Conservation (phyloP, 129 eudicot species). For the Flaveria linearis region DNA sequence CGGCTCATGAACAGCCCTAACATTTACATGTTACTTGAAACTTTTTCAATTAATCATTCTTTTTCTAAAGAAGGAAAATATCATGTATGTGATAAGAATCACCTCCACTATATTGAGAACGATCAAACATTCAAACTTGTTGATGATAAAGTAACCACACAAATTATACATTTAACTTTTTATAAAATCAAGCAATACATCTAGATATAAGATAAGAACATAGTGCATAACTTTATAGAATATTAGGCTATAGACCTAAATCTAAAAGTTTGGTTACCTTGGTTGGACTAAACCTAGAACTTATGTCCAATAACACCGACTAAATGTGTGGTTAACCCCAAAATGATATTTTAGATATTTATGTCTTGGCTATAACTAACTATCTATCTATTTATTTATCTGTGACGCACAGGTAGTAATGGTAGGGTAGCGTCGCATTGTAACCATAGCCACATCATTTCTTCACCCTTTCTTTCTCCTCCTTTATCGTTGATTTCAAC, state of each 20-base stretch:
- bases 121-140: no score
- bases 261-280: background rate
- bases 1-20: no score
- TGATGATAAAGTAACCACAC: no score
- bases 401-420: background rate
- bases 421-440: conserved; percentile 27
- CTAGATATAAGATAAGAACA: no score
- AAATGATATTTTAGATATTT: conserved; percentile 27
- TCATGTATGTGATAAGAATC: no score
- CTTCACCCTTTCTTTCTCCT: conserved; percentile 17
- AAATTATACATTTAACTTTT: no score
- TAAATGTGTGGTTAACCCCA: background rate
- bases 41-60: background rate
- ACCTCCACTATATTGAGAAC: no score
- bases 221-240: background rate
- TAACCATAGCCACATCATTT: conserved; percentile 33
- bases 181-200: no score
- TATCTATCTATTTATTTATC: background rate
- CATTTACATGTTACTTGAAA: no score
- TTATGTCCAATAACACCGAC: background rate
- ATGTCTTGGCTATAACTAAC: background rate
- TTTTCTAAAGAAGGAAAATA: no score
- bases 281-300: background rate
- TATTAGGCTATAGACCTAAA: conserved; percentile 10
- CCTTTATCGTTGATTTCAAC: conserved; percentile 8